Evolutionary conservation across 2,329 filamentous ascomycete genomes (phyloP), one percentile per base, ranked within the genome.

Genomic region (Pezicula neosporulosa): DNA sequence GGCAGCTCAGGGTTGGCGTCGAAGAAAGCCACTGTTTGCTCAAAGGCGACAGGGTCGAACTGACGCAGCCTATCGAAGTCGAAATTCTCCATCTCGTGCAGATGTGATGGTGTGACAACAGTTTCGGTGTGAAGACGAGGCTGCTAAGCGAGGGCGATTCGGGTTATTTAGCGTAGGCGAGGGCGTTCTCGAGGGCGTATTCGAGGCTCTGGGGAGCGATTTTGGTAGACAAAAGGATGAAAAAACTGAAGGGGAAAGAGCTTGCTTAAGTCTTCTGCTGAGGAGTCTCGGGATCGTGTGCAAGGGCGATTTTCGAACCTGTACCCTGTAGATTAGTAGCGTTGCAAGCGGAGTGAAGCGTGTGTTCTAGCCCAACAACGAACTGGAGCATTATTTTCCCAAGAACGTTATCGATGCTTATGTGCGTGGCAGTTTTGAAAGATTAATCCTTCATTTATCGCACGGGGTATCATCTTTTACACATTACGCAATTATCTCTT

Each of bases 81-180:
- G 48, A 50, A 28, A 12, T 30, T 41, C 9, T 47, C 48, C 53
- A 55, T 56, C 3, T 27, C 5, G 21, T 44, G 12, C 13, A 33
- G 43, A 18, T 5, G 43, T 16, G 4, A 15, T 16, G 15, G 18
- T 43, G 39, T 43, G 39, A 16, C 12, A 18, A 35, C 18, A 44
- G 45, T 44, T 47, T 21, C 21, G 21, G 21, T 21, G 21, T 21
- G 21, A 21, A 21, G 21, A 21, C 21, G 44, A 48, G 48, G 53
- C 38, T 16, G 44, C 30, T 42, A 50, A 57, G 53, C 49, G 53
- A 56, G 51, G 51, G 51, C 55, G 51, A 46, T 46, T 42, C 48
- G 8, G 24, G 33, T 47, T 47, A 18, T 18, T 16, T 47, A 16
- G 24, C 16, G 33, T 47, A 30, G 37, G 18, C 33, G 48, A 53